Evolutionary conservation across 1,284 basidiomycete genomes (phyloP), one percentile per base, ranked within the genome.

Genomic region (Anthracocystis walkeri): DNA sequence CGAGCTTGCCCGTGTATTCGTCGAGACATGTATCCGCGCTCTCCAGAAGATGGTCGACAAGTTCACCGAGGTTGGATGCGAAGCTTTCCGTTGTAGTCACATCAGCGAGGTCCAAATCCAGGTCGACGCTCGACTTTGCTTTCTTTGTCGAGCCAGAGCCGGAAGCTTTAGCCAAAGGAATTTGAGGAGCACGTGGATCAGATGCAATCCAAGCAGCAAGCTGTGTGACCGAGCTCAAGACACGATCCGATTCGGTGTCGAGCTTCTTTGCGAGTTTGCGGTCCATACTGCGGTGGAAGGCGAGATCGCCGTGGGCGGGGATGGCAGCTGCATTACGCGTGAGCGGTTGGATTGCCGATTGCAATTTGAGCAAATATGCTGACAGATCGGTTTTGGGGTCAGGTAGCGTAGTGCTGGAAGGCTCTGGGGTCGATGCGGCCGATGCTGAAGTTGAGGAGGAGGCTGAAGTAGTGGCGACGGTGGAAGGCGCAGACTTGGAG

Each of bases 231-330:
- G 77, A 59, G 21, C 53, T 25, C 3, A 77, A 87, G 1, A 93
- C 87, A 45, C 89, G 88, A 29, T 88, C 85, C 0, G 91, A 90
- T 72, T 90, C 89, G 7, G 82, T 84, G 74, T 93, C 92, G 25
- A 93, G 85, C 63, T 90, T 89, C 53, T 87, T 88, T 2, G 90
- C 91, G 67, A 96, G 88, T 14, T 87, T 87, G 16, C 89, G 86
- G 85, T 95, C 92, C 72, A 97, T 89, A 3, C 94, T 92, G 42
- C 92, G 90, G 86, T 96, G 92, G 85, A 95, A 96, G 48, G 88
- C 86, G 65, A 96, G 87, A 86, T 95, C 94, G 11, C 86, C 86
- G 61, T 87, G 85, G 18, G 52, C 23, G 2, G 85, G 81, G 0
- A 88, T 86, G 8, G 87, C 80, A 20, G 82, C 77, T 4, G 81